phyloP scores from a whole-genome alignment of 1,284 basidiomycete species.

The Moniliella sp. region DNA sequence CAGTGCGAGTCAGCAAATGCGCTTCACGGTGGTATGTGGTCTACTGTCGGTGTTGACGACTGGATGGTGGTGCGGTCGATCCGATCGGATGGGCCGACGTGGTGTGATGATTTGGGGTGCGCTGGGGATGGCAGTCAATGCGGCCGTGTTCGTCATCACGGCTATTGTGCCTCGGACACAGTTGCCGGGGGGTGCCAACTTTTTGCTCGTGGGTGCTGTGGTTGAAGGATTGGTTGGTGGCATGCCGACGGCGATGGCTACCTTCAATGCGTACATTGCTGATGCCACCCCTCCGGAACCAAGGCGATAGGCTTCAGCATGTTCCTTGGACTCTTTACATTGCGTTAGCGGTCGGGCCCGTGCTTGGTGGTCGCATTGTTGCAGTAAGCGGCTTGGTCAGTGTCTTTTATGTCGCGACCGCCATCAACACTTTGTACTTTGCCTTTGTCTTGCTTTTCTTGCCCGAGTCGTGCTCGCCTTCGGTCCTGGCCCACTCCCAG shows the following conservation, averaged over 20 bases:
- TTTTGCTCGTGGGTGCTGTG: conserved; percentile 58
- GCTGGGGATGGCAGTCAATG: conserved; percentile 55
- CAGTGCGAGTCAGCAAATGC: conserved; percentile 13
- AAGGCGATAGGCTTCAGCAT: conserved; percentile 20
- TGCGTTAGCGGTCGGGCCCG: conserved; percentile 23
- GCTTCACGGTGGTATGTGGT: conserved; percentile 56
- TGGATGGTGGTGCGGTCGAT: conserved; percentile 65
- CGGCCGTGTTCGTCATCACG: conserved; percentile 27
- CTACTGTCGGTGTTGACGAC: conserved; percentile 58
- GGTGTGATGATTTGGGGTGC: conserved; percentile 51
- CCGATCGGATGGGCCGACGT: conserved; percentile 56
- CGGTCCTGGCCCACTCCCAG: conserved; percentile 5
- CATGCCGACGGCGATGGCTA: conserved; percentile 56
- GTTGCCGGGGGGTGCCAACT: conserved; percentile 42
- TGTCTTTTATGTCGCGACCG: conserved; percentile 16
- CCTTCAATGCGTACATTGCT: conserved; percentile 54
- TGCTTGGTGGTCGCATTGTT: conserved; percentile 20
- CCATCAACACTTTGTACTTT: conserved; percentile 14
- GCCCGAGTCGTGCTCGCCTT: conserved; percentile 20
- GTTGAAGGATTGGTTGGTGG: conserved; percentile 68
- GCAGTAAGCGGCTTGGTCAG: conserved; percentile 11
- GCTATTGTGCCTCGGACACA: conserved; percentile 9
- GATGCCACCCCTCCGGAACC: conserved; percentile 24
- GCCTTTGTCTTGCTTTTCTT: conserved; percentile 12
- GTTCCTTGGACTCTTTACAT: conserved; percentile 19